These are phyloP conservation scores for Cyanidium caldarium DNA, from an alignment of 23 red algal species.

Conservation along the genomic window DNA sequence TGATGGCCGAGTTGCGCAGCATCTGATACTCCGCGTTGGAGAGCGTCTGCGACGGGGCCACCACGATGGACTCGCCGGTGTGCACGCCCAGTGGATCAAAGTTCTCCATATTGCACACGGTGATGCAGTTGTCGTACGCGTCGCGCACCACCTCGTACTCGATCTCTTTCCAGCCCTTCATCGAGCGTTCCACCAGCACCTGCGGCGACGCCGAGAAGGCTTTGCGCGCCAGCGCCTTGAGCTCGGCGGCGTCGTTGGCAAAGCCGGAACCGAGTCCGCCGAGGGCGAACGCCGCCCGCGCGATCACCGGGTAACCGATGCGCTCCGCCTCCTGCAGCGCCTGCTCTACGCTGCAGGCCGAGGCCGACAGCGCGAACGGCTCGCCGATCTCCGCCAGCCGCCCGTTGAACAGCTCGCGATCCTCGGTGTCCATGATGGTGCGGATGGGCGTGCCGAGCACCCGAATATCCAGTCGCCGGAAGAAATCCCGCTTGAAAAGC, in stretches of 20 bases:
- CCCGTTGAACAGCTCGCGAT: slow-evolving; percentile 70
- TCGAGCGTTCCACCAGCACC: slow-evolving; percentile 83
- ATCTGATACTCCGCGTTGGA: slow-evolving; percentile 93
- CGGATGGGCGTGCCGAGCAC: slow-evolving; percentile 88
- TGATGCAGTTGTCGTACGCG: slow-evolving; percentile 96
- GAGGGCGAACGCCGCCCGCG: slow-evolving; percentile 87
- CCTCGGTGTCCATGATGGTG: slow-evolving; percentile 94
- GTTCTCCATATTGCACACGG: slow-evolving; percentile 99
- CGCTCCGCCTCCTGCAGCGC: slow-evolving; percentile 55
- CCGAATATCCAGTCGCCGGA: slow-evolving; percentile 37
- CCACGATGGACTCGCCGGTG: slow-evolving; percentile 92
- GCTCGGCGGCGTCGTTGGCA: slow-evolving; percentile 61
- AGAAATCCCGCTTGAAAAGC: slow-evolving; percentile 43
- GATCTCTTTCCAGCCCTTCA: slow-evolving; percentile 98
- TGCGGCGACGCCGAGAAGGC: slow-evolving; percentile 73
- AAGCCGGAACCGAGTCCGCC: slow-evolving; percentile 96
- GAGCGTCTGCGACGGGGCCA: slow-evolving; percentile 90
- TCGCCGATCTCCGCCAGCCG: slow-evolving; percentile 80
- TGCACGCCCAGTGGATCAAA: slow-evolving; percentile 96
- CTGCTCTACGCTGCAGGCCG: slow-evolving; percentile 46
- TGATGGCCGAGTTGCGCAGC: slow-evolving; percentile 76
- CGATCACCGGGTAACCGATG: slow-evolving; percentile 88
- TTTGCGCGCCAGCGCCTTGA: slow-evolving; percentile 38
- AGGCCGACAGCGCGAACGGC: slow-evolving; percentile 57
- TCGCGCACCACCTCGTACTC: slow-evolving; percentile 98